phyloP scores from a whole-genome alignment of 768 basidiomycete species.

The Lactarius vividus region DNA sequence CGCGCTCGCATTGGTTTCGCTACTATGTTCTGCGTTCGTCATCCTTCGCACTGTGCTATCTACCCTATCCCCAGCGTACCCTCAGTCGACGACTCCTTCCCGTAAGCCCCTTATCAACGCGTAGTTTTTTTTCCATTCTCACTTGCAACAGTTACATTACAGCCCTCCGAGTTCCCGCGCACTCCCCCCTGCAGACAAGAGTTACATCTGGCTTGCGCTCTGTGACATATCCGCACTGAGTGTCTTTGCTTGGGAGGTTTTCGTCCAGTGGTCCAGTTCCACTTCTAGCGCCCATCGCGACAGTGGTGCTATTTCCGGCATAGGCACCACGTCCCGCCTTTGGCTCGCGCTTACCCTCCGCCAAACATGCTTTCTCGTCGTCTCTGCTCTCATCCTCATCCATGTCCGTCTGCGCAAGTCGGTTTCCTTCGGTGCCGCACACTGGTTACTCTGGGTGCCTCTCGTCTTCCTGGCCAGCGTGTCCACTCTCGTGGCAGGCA shows the following conservation, averaged over 20 bases:
- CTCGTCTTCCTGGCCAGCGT: constrained; percentile 51
- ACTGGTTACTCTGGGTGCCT: constrained; percentile 75
- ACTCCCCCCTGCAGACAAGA: constrained; percentile 66
- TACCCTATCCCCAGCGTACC: constrained; percentile 68
- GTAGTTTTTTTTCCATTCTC: not conserved
- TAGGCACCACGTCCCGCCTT: constrained; percentile 55
- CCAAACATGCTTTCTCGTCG: constrained; percentile 64
- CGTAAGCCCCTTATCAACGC: constrained; percentile 41
- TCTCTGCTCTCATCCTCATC: constrained; percentile 58
- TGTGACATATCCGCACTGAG: constrained; percentile 62
- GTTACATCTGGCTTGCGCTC: constrained; percentile 68
- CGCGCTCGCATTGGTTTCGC: constrained; percentile 66
- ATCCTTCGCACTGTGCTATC: constrained; percentile 75
- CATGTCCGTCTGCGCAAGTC: constrained; percentile 70
- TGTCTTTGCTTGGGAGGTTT: constrained; percentile 65
- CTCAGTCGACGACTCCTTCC: constrained; percentile 73
- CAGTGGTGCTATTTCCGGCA: constrained; percentile 41
- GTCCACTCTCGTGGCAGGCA: constrained; percentile 58
- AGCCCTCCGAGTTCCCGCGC: constrained; percentile 67
- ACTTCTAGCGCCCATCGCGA: constrained; percentile 33
- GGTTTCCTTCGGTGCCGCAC: constrained; percentile 63
- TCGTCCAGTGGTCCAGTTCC: constrained; percentile 50
- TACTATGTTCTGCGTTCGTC: constrained; percentile 69
- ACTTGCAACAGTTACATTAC: constrained; percentile 58
- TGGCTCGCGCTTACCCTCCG: constrained; percentile 68